Conservation (phyloP, 768 basidiomycete genomes). For the Trametes villosa region DNA sequence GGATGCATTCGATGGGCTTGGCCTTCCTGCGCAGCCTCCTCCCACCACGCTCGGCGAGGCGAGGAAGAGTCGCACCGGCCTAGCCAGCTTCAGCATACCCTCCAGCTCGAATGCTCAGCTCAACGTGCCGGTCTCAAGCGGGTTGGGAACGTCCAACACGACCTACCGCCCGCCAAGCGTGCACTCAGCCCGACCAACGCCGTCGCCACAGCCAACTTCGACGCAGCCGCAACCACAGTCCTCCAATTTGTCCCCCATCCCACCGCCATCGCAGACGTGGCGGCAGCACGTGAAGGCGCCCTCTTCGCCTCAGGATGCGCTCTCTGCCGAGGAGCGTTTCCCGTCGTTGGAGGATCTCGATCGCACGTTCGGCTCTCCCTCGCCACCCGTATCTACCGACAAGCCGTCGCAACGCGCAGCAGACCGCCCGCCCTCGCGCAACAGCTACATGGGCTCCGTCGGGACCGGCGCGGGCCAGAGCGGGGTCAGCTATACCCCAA, state of each 20-base stretch:
- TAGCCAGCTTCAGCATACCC: conserved; percentile 47
- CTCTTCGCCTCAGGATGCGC: conserved; percentile 36
- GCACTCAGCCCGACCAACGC: conserved; percentile 28
- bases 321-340: conserved; percentile 72
- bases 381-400: conserved; percentile 11
- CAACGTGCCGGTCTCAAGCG: conserved; percentile 11
- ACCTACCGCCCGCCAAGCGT: conserved; percentile 32
- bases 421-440: conserved; percentile 22
- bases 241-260: conserved; percentile 14
- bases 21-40: conserved; percentile 51
- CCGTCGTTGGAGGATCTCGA: conserved; percentile 89
- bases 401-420: conserved; percentile 10
- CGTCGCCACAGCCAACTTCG: conserved; percentile 25
- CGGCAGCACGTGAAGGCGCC: conserved; percentile 18
- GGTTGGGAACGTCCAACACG: conserved; percentile 30
- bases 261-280: conserved; percentile 17
- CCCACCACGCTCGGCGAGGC: conserved; percentile 79
- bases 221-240: conserved; percentile 26
- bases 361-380: conserved; percentile 47
- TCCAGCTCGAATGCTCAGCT: conserved; percentile 2
- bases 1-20: conserved; percentile 84
- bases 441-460: conserved; percentile 14
- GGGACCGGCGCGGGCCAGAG: conserved; percentile 2
- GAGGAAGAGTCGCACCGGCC: conserved; percentile 68
- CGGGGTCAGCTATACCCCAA: conserved; percentile 1